Evolutionary conservation across 2,329 filamentous ascomycete genomes (phyloP).

Genomic region (Epichloe aotearoae): DNA sequence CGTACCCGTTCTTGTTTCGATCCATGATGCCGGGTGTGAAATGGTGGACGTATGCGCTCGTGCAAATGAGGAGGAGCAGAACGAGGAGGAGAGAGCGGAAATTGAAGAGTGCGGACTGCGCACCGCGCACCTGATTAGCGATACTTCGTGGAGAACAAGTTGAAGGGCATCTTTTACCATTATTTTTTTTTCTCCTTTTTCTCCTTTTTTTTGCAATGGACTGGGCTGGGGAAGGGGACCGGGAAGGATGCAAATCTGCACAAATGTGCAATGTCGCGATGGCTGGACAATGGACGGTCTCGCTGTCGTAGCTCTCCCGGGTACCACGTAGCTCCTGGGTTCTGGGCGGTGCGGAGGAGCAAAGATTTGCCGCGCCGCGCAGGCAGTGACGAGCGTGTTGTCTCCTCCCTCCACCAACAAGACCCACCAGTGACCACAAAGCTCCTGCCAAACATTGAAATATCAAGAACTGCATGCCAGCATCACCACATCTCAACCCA

Average conservation of each 20-base stretch:
- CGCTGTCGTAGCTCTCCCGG: neutral
- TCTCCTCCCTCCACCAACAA: too few species aligned
- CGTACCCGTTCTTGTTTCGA: slow-evolving; percentile 79
- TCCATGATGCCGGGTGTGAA: slow-evolving; percentile 84
- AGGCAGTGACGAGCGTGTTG: neutral
- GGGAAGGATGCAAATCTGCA: neutral
- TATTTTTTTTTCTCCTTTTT: neutral
- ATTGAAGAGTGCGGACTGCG: slow-evolving; percentile 90
- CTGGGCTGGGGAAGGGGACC: neutral
- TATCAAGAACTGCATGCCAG: too few species aligned
- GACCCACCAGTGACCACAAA: too few species aligned
- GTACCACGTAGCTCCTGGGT: neutral
- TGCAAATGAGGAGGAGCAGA: slow-evolving; percentile 90
- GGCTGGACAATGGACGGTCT: neutral
- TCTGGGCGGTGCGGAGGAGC: slow-evolving; percentile 12
- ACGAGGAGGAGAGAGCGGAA: slow-evolving; percentile 95
- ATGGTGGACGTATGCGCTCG: slow-evolving; percentile 83
- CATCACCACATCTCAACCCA: too few species aligned
- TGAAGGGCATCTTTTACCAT: neutral
- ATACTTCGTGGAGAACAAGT: neutral
- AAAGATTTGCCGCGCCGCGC: slow-evolving; percentile 22
- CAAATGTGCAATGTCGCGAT: neutral
- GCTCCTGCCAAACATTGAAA: too few species aligned
- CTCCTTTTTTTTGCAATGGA: neutral
- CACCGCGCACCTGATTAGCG: neutral